Base-by-base conservation (phyloP, 441 rosid species). In the Syzygium syzygioides region DNA sequence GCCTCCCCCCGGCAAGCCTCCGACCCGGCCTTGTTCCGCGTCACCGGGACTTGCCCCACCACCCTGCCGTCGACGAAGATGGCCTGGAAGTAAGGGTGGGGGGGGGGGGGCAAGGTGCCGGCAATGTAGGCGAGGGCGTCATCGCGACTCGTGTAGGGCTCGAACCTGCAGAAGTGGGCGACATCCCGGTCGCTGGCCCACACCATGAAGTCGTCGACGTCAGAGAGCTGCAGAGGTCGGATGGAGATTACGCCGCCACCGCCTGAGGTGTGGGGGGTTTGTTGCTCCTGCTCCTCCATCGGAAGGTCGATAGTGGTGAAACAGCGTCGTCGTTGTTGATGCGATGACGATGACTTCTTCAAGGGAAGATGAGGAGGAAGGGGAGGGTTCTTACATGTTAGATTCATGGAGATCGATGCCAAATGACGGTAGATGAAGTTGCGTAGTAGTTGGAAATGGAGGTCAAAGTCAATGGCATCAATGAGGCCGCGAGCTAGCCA, bases 181-280 rank as follows among this genome's bases (percentile, higher is more conserved):
- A 84, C 86, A 0, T 55, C 56, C 1, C 37, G 86, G 86, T 84
- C 86, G 10, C 34, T 17, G 4, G 34, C 86, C 86, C 86, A 84
- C 8, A 7, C 86, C 86, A 84, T 84, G 86, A 84, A 84, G 86
- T 84, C 25, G 1, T 50, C 86, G 19, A 52, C 18, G 14, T 84
- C 41, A 0, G 86, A 84, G 59, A 84, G 34, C 14, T 53, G 19
- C 56, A 53, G 59, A n/a, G 37, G 41, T 34, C 59, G 86, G 86
- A 84, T 59, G 34, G 37, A 50, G 86, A 84, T 52, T 13, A 23
- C 15, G 25, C 34, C 3, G 17, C 66, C 1, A 4, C 30, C 48
- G 48, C 45, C n/a, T n/a, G 34, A 54, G 57, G 0, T 26, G 53
- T 28, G 0, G 86, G n/a, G 23, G 85, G 15, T 3, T 5, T 79